Evolutionary conservation across 2,329 filamentous ascomycete species (phyloP).

Genomic region (Polychaeton citri): DNA sequence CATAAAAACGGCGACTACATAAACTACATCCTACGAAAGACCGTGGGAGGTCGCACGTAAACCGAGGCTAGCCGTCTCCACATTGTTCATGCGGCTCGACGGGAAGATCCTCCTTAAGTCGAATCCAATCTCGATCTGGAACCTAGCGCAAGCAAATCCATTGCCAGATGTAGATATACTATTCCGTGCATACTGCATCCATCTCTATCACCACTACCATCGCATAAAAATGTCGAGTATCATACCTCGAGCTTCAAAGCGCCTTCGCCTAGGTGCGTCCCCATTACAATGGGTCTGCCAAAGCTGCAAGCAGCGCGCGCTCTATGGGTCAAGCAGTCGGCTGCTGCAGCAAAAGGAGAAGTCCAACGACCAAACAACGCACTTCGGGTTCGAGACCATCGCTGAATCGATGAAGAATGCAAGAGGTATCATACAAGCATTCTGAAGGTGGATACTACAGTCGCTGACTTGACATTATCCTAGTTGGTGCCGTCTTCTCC

Average conservation of each 20-base stretch:
- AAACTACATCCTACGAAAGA: too few relatives aligned
- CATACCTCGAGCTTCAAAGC: constrained; percentile 18
- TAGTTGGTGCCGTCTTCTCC: constrained; percentile 79
- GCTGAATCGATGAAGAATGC: constrained; percentile 66
- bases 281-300: constrained; percentile 2
- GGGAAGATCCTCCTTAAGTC: constrained; percentile 1
- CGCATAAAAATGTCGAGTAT: constrained; percentile 11
- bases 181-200: too few relatives aligned
- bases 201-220: neutral
- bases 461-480: too few relatives aligned
- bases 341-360: constrained; percentile 23
- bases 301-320: constrained; percentile 4
- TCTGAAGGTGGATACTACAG: constrained; percentile 20
- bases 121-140: too few relatives aligned
- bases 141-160: too few relatives aligned
- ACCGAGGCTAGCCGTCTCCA: neutral
- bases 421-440: constrained; percentile 34
- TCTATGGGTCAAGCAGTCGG: constrained; percentile 2
- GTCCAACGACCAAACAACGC: constrained; percentile 51
- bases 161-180: too few relatives aligned
- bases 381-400: constrained; percentile 84
- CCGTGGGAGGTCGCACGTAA: too few relatives aligned
- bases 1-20: too few relatives aligned
- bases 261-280: constrained; percentile 12
- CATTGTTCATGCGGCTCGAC: neutral